Conservation (phyloP, 768 basidiomycete genomes). For the Rickenella mellea region DNA sequence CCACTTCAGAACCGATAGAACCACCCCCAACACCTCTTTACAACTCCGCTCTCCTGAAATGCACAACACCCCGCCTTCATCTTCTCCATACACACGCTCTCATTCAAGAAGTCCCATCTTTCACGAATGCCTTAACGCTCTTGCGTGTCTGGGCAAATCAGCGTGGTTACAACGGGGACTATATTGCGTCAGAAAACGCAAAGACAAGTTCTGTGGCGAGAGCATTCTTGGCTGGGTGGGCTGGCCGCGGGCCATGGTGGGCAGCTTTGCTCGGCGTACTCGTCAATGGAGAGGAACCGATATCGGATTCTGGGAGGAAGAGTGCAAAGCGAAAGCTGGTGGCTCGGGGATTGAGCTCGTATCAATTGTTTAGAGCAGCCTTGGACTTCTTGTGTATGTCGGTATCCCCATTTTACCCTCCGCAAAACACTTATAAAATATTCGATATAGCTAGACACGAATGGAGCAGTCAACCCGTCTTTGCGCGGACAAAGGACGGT, state of each 20-base stretch:
- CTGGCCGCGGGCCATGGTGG: slow-evolving; percentile 63
- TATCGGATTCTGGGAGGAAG: slow-evolving; percentile 18
- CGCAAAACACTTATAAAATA: no score
- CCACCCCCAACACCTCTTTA: slow-evolving; percentile 48
- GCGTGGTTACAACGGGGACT: slow-evolving; percentile 61
- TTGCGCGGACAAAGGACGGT: slow-evolving; percentile 47
- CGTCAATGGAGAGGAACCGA: slow-evolving; percentile 57
- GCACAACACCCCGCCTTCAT: slow-evolving; percentile 35
- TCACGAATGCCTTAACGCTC: slow-evolving; percentile 65
- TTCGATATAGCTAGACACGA: slow-evolving; percentile 54
- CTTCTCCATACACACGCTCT: slow-evolving; percentile 37
- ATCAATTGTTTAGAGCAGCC: slow-evolving; percentile 81
- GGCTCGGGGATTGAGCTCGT: slow-evolving; percentile 79
- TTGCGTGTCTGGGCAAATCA: slow-evolving; percentile 88
- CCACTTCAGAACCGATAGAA: slow-evolving; percentile 30
- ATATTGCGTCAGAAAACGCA: no score
- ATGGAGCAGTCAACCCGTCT: slow-evolving; percentile 46
- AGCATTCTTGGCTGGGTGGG: slow-evolving; percentile 60
- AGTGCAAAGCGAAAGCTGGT: slow-evolving; percentile 40
- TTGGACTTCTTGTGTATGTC: slow-evolving; percentile 74
- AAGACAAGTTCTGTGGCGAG: no score
- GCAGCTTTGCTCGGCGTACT: slow-evolving; percentile 47
- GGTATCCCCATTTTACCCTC: no score
- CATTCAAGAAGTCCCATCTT: slow-evolving; percentile 43
- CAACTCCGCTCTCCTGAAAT: slow-evolving; percentile 28